Base-by-base conservation (phyloP, 202 grass and related monocot species). In the Saccharum hybrid region DNA sequence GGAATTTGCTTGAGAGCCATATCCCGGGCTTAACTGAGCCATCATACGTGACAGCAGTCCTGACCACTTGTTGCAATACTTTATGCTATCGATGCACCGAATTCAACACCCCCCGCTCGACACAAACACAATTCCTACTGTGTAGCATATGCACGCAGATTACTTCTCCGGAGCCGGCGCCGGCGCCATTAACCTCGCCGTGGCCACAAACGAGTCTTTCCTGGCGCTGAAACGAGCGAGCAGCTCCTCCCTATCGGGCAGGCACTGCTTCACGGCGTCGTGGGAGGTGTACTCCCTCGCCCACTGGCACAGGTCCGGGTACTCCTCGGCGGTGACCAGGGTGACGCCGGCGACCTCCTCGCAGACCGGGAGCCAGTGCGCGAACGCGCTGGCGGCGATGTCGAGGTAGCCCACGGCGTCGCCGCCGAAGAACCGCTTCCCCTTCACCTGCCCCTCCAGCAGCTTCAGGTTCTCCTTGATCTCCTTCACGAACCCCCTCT, bases 361-460 rank as follows among this genome's bases (percentile, higher is more conserved):
- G 21, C 68, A 31, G 1, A 70, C 78, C 1, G 48, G 21, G 14
- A 81, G 49, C 78, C 78, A 81, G 22, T 56, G 78, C 23, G 78
- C 66, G 34, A 81, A 26, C 22, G 34, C 49, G 10, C 65, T 8
- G 66, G 78, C 65, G 8, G 74, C 80, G 46, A 96, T 31, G 75
- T 92, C 93, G 2, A 91, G 85, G 51, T 87, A 70, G 5, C 93
- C 93, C 18, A 88, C 38, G 28, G 26, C 2, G 11, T 88, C 82
- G 9, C 93, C 93, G 0, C 90, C 90, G 65, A 92, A 94, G 71
- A 94, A 92, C 7, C 51, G 81, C 64, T 64, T 86, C 52, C 82
- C 90, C 28, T 64, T 59, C 71, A 88, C 85, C 81, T 85, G 83
- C 23, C 12, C 64, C 48, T 92, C 87, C n/a, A 92, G 52, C 0